phyloP scores from a whole-genome alignment of 1,284 basidiomycete genomes.

The Bjerkandera adusta region DNA sequence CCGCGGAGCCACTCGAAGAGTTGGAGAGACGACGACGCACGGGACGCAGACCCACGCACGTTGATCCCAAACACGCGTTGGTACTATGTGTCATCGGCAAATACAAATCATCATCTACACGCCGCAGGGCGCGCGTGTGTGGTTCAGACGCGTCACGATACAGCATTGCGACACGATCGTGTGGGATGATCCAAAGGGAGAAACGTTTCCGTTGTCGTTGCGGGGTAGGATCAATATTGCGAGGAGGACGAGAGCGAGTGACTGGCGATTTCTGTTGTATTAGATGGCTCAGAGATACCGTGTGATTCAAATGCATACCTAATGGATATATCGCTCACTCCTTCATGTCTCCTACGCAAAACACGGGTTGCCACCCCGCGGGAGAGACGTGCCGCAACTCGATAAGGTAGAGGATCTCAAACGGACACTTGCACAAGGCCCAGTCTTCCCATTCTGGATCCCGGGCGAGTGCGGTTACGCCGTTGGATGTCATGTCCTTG shows the following conservation, averaged over 20 bases:
- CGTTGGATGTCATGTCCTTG: no score
- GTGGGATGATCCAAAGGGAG: constrained; percentile 80
- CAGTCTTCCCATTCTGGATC: no score
- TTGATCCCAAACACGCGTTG: constrained; percentile 53
- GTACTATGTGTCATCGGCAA: constrained; percentile 86
- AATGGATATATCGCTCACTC: no score
- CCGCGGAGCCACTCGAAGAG: constrained; percentile 58
- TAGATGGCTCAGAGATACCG: no score
- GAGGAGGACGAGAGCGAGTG: constrained; percentile 60
- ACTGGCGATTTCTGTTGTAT: no score
- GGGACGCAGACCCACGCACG: constrained; percentile 42
- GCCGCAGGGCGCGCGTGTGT: constrained; percentile 80
- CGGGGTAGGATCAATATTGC: constrained; percentile 80
- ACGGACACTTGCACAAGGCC: no score
- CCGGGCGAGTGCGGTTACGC: no score
- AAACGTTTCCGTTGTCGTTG: constrained; percentile 79
- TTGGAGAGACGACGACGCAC: constrained; percentile 39
- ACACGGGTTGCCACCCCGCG: no score
- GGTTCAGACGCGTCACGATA: constrained; percentile 92
- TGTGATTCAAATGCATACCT: no score
- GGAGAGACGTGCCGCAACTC: no score
- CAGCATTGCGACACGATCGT: constrained; percentile 88
- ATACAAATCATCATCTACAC: constrained; percentile 87
- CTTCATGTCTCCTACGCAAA: no score
- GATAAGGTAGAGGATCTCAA: no score